A percentile compares a stretch with the other conserved stretches of the same genome.
Evolutionary conservation across 2,329 filamentous ascomycete species (phyloP).

Genomic region (Purpureocillium lavendulum): DNA sequence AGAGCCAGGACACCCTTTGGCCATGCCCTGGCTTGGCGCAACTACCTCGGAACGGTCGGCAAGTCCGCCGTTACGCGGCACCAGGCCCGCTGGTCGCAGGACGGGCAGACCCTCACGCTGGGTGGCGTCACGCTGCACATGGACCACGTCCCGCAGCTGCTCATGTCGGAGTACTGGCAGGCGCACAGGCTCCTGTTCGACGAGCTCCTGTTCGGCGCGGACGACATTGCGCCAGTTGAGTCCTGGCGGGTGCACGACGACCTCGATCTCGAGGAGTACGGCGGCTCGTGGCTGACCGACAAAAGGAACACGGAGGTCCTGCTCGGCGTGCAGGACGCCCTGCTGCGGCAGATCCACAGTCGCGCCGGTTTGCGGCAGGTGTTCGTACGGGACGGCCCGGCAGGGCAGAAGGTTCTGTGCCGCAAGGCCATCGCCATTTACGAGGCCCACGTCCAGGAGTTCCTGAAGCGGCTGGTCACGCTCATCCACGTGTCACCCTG

Average conservation of each 20-base stretch:
- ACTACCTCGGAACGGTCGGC: background rate
- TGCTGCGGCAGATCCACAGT: background rate
- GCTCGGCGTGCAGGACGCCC: background rate
- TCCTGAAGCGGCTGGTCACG: background rate
- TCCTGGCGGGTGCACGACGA: background rate
- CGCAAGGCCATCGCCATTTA: constrained; percentile 1
- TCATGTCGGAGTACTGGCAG: background rate
- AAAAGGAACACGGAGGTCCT: background rate
- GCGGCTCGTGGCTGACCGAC: constrained; percentile 1
- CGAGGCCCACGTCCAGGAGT: constrained; percentile 1
- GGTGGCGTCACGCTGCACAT: background rate
- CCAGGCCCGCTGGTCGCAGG: background rate
- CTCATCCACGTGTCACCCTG: background rate
- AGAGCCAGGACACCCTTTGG: background rate
- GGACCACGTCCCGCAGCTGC: background rate
- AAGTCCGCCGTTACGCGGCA: background rate
- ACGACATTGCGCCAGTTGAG: background rate
- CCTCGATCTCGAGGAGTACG: background rate
- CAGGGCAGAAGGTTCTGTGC: background rate
- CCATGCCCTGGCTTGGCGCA: background rate
- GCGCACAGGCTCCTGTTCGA: background rate
- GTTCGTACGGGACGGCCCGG: background rate
- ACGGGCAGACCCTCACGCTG: background rate
- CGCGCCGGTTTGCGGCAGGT: background rate
- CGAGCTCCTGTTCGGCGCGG: background rate